These are phyloP conservation scores for Medicago arabica DNA, from an alignment of 306 rosid genomes.

Conservation along the genomic window DNA sequence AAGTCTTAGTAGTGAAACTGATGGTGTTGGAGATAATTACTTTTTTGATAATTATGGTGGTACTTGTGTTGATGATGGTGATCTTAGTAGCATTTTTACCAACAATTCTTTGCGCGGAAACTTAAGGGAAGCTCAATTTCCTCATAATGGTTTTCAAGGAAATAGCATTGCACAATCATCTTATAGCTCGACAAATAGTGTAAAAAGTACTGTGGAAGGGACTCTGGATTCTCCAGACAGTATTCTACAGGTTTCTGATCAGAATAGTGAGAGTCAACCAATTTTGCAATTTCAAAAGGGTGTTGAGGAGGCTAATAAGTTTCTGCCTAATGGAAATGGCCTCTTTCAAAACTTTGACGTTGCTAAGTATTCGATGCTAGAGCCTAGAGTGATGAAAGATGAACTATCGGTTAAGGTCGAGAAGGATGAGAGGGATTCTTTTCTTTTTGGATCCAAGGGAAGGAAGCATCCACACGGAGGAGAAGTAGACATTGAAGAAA, in stretches of 20 bases:
- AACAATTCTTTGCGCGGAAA: slow-evolving; percentile 41
- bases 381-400: slow-evolving; percentile 35
- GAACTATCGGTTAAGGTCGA: slow-evolving; percentile 55
- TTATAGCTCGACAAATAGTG: slow-evolving; percentile 65
- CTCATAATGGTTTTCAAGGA: slow-evolving; percentile 41
- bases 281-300: slow-evolving; percentile 85
- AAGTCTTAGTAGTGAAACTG: slow-evolving; percentile 42
- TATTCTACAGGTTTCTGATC: slow-evolving; percentile 55
- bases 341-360: slow-evolving; percentile 54
- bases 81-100: slow-evolving; percentile 45
- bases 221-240: slow-evolving; percentile 69
- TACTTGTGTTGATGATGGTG: slow-evolving; percentile 48
- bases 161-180: slow-evolving; percentile 58
- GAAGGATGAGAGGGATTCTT: slow-evolving; percentile 50
- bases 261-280: slow-evolving; percentile 65
- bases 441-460: slow-evolving; percentile 51
- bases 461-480: slow-evolving; percentile 62
- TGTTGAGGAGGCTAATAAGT: slow-evolving; percentile 82
- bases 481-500: slow-evolving; percentile 63
- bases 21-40: slow-evolving; percentile 46
- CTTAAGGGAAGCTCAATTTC: slow-evolving; percentile 50
- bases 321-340: slow-evolving; percentile 70
- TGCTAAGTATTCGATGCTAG: slow-evolving; percentile 38
- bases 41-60: slow-evolving; percentile 41
- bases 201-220: slow-evolving; percentile 58